These are phyloP conservation scores for Trifolium pratense DNA, from an alignment of 306 rosid genomes.

Conservation along the genomic window DNA sequence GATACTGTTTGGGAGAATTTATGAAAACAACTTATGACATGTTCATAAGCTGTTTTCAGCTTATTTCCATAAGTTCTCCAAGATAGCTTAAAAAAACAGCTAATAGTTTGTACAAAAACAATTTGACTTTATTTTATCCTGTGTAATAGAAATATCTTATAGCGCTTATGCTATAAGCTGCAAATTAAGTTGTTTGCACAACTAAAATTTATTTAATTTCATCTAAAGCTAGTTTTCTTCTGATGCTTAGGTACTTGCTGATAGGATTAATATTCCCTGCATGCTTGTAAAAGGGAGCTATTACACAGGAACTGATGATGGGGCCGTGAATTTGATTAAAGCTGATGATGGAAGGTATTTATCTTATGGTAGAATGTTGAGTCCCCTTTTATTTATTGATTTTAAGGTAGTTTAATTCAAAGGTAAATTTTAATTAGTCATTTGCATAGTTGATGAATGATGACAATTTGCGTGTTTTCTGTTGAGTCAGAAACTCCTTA, in stretches of 20 bases:
- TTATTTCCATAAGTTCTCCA: too few relatives aligned
- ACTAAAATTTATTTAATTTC: conserved; percentile 25
- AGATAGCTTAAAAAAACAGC: too few relatives aligned
- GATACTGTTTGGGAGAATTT: too few relatives aligned
- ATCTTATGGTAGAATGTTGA: conserved; percentile 33
- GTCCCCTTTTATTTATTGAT: conserved; percentile 36
- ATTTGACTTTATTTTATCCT: too few relatives aligned
- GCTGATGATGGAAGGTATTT: conserved; percentile 84
- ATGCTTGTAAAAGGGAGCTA: conserved; percentile 98
- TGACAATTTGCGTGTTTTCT: conserved; percentile 18
- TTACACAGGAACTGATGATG: conserved; percentile 98
- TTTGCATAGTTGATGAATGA: conserved; percentile 26
- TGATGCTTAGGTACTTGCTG: conserved; percentile 89
- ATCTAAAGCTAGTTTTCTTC: conserved; percentile 43
- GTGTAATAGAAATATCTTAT: too few relatives aligned
- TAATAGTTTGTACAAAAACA: too few relatives aligned
- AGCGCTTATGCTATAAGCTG: too few relatives aligned
- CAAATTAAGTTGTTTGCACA: too few relatives aligned
- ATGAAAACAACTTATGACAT: too few relatives aligned
- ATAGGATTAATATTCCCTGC: conserved; percentile 90
- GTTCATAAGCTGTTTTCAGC: too few relatives aligned
- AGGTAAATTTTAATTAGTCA: conserved; percentile 32
- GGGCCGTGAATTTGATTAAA: conserved; percentile 94
- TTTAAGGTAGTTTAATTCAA: conserved; percentile 23
- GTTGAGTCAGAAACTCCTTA: conserved; percentile 25